A percentile compares a stretch with the other conserved stretches of the same genome.
Conservation (phyloP, 371 early-diverging fungal species). For the Massospora cicadina region DNA sequence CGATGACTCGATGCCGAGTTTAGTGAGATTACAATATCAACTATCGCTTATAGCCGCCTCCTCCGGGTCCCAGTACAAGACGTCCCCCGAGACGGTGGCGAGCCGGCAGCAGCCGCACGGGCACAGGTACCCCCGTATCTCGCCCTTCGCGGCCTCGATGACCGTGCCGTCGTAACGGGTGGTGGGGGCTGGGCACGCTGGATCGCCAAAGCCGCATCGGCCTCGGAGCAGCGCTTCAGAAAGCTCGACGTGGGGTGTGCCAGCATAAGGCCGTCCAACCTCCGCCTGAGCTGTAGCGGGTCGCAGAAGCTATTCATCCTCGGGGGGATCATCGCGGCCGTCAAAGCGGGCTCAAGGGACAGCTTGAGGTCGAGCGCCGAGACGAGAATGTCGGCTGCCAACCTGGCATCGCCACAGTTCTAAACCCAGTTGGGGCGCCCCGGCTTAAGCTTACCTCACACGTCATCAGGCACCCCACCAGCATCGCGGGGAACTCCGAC, state of each 20-base stretch:
- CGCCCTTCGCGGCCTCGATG: background rate
- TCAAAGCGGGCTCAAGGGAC: background rate
- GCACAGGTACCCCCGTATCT: background rate
- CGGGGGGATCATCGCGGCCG: background rate
- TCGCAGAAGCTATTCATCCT: background rate
- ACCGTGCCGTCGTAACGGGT: background rate
- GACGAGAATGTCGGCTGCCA: background rate
- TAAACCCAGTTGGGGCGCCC: too few relatives aligned
- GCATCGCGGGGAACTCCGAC: background rate
- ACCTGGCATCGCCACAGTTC: background rate
- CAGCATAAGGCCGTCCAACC: background rate
- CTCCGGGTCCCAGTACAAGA: background rate
- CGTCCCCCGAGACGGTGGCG: background rate
- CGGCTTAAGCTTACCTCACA: background rate
- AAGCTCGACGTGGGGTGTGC: background rate
- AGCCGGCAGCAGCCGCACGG: background rate
- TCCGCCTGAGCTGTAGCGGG: background rate
- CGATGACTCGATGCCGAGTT: too few relatives aligned
- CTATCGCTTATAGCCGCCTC: too few relatives aligned
- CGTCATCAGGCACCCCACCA: background rate
- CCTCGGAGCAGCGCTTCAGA: background rate
- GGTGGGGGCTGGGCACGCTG: background rate
- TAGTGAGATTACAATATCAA: too few relatives aligned
- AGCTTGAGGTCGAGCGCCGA: background rate
- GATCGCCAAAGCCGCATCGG: background rate